Base-by-base conservation (phyloP, 768 basidiomycete species). In the Coprinellus micaceus region DNA sequence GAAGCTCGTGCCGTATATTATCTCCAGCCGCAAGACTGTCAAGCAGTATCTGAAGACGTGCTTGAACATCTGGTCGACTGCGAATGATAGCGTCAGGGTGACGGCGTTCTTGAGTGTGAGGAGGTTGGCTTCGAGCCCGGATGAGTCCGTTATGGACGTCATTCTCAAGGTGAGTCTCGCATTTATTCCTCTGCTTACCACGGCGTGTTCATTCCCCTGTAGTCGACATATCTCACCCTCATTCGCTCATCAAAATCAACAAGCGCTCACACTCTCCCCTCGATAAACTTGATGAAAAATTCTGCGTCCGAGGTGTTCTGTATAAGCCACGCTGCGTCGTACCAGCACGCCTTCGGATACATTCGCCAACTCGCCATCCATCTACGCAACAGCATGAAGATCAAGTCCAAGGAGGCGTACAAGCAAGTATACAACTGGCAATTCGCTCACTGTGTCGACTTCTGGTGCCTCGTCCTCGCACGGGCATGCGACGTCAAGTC, bases 381-480 rank as follows among this genome's bases (percentile, higher is more conserved):
- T 65, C 77, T 99, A 39, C 77, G 97, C 53, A 91, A 89, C 64
- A 91, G 91, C 69, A 91, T 94, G 84, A 94, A 95, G 71, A 77
- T 85, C 39, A 87, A 88, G 67, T 87, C 84, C 26, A 94, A 94
- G 79, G 94, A 98, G 62, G 86, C 92, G 9, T 95, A 89, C 74
- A 88, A 88, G 69, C 87, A 89, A 63, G 96, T 99, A 21, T 97
- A 99, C 73, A 99, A 98, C 73, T 99, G 97, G 97, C 97, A 98
- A 73, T 98, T 88, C 62, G 89, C 88, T 2, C 97, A 99, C 69
- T 91, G 86, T 57, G 76, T 99, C 61, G 97, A 99, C 75, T 98
- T 98, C 65, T 99, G 97, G 97, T 82, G 84, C 39, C 79, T 91
- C 40, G 93, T 98, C 10, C 80, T 99, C 10, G 88, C 86, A 21